Evolutionary conservation across 352 stramenopile species (phyloP), one percentile per base, ranked within the genome.

Genomic region (Globisporangium barbulae): DNA sequence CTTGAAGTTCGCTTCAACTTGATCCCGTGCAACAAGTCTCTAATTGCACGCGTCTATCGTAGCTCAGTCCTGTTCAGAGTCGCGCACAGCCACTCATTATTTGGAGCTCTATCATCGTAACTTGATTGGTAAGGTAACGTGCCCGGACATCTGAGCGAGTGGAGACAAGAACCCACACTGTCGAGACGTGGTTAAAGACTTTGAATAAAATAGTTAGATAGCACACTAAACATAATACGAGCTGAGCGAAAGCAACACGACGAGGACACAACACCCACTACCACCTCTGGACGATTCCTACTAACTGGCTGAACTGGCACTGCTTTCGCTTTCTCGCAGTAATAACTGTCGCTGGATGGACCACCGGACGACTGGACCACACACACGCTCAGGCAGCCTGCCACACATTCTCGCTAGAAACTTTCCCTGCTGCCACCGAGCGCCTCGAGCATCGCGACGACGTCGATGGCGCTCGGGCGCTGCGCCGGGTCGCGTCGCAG

Each of bases 401-500:
- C 12, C 10, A 5, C 47, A 7, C 21, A 15, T n/a, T 31, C 22
- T 1, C 15, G 4, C 17, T 47, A 63, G 33, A 63, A 56, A 45
- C 58, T 48, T 30, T 63, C 58, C 31, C 58, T 33, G 8, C 21
- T 25, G 45, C 41, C 58, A 6, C 28, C 52, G 8, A 67, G 30
- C 13, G 42, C 41, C 31, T 67, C 61, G 9, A 60, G 52, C 42
- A 67, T 50, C 52, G 61, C 61, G n/a, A 67, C 61, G 41, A 67
- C 52, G 19, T 67, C 61, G 30, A 42, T 45, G 21, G 61, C 61
- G 35, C 61, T 67, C 39, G 61, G 61, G 1, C 61, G 61, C 21
- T 61, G 30, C 21, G 52, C 31, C 10, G 61, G 61, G 22, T 67
- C 53, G 21, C 61, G 52, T 22, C 49, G 52, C 21, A 67, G 33